Evolutionary conservation across 345 rosid genomes (phyloP), one percentile per base, ranked within the genome.

Genomic region (Clarkia xantiana): DNA sequence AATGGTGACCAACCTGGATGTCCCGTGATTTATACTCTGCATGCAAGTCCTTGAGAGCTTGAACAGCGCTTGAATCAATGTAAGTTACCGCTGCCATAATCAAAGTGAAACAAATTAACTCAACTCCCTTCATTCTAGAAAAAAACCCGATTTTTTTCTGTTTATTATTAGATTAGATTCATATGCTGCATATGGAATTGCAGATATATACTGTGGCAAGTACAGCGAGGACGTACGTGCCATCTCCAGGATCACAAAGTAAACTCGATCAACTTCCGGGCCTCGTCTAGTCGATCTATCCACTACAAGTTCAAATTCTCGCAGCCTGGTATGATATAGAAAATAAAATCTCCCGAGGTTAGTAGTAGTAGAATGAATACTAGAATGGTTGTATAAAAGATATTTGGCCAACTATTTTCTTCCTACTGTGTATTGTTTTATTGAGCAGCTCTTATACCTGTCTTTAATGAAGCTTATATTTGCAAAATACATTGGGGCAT

Each of bases 401-500:
- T n/a, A n/a, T n/a, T n/a, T n/a, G n/a, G n/a, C n/a, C n/a, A n/a
- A n/a, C n/a, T 29, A 3, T 1, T 29, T 29, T 29, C 36, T 29
- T 29, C 36, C 36, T 5, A 29, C 36, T 29, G 36, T 29, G 36
- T 29, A 29, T 1, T 29, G 52, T 57, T 58, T 48, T 29, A n/a
- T 10, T 52, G 20, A 11, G 12, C 51, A 47, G 38, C 18, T 16
- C 11, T 3, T 6, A 45, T 17, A 86, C 98, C 95, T 75, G 74
- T 91, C 96, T 58, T 91, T 86, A 58, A 91, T 78, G 68, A 71
- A 82, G 60, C 98, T 86, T 73, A 64, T 91, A 70, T 91, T 91
- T 49, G 98, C 98, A 65, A 91, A 91, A 71, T 91, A 91, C 45
- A 91, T 84, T 2, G 98, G 98, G 9, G 98, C 76, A 68, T 91